Conservation (phyloP, 2,329 filamentous ascomycete species). For the Albifimbria verrucaria region DNA sequence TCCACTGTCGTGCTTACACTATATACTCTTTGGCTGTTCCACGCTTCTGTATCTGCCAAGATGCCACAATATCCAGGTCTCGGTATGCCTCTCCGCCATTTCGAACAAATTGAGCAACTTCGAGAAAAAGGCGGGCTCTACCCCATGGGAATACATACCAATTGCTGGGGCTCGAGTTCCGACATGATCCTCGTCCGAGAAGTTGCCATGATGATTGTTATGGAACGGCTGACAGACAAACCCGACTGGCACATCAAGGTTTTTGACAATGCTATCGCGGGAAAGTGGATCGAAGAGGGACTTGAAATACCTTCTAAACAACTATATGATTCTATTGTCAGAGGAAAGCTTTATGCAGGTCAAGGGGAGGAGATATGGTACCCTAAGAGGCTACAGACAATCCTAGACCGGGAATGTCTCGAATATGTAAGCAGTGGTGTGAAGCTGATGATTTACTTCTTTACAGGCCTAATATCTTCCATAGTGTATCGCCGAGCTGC, state of each 20-base stretch:
- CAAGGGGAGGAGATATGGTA: neutral
- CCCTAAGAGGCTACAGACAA: neutral
- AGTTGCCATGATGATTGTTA: slow-evolving; percentile 21
- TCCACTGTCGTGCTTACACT: too few species aligned
- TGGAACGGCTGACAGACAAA: slow-evolving; percentile 23
- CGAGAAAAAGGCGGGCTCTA: neutral
- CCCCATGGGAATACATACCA: neutral
- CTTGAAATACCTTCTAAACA: neutral
- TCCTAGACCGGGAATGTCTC: neutral
- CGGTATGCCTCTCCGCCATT: neutral
- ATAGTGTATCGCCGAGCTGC: slow-evolving; percentile 34
- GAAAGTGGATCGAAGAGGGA: neutral
- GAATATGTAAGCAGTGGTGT: too few species aligned
- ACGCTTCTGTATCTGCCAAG: too few species aligned
- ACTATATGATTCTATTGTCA: neutral
- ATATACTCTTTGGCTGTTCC: too few species aligned
- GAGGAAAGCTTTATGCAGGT: neutral
- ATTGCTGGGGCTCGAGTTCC: neutral
- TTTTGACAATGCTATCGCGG: slow-evolving; percentile 5
- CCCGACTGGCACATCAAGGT: slow-evolving; percentile 20
- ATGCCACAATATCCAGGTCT: neutral
- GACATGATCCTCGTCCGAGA: slow-evolving; percentile 12
- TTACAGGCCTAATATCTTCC: too few species aligned
- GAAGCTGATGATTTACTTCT: too few species aligned
- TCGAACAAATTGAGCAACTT: neutral